Evolutionary conservation across 1,139 yeast species (phyloP).

Genomic region (Pichia sp.): DNA sequence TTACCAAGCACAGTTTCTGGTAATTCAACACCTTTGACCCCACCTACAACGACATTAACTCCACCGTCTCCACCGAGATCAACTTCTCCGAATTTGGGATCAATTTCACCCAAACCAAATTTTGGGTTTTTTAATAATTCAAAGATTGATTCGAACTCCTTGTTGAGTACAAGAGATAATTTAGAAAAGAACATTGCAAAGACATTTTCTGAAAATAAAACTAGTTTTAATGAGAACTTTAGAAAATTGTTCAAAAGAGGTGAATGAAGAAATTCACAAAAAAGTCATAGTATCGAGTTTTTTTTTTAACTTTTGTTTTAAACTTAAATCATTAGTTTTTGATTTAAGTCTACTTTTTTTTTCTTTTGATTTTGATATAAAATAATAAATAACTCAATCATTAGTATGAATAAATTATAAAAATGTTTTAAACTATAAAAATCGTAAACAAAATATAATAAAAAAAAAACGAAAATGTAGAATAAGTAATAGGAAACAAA

Average conservation of each 20-base stretch:
- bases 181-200: conserved; percentile 30
- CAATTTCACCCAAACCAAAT: conserved; percentile 12
- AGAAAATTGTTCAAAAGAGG: conserved; percentile 30
- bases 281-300: too few relatives aligned
- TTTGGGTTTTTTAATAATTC: conserved; percentile 24
- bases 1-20: conserved; percentile 9
- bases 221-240: conserved; percentile 30
- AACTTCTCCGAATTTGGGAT: not conserved
- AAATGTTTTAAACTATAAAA: not conserved
- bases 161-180: conserved; percentile 26
- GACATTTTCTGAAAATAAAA: conserved; percentile 28
- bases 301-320: too few relatives aligned
- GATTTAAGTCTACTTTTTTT: not conserved
- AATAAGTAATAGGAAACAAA: not conserved
- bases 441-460: not conserved
- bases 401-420: not conserved
- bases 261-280: conserved; percentile 1
- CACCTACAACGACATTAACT: not conserved
- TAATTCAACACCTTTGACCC: not conserved
- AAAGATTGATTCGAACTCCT: conserved; percentile 21
- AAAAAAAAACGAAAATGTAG: not conserved
- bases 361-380: not conserved
- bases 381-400: not conserved
- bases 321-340: too few relatives aligned
- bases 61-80: conserved; percentile 10